Percentiles rank a stretch among this genome's conserved stretches.
Conservation (phyloP, 805 yeast genomes). For the Hanseniaspora opuntiae region DNA sequence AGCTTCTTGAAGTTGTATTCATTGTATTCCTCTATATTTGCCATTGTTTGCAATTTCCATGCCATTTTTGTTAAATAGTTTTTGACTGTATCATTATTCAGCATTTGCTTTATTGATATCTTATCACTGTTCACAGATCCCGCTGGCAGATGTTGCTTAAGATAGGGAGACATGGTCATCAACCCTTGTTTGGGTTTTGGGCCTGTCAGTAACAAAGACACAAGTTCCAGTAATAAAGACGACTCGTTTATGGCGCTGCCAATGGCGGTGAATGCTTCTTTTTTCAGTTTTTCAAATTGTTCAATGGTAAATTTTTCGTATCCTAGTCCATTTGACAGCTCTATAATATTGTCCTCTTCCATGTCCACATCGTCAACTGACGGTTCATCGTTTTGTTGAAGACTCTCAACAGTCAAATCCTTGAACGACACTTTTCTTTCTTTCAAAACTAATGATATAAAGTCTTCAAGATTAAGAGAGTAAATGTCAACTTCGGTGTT, state of each 20-base stretch:
- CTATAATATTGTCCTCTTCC: slow-evolving; percentile 1
- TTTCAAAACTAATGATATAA: slow-evolving; percentile 6
- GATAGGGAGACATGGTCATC: slow-evolving; percentile 75
- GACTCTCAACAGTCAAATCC: not conserved
- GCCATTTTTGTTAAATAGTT: slow-evolving; percentile 34
- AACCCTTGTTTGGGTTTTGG: slow-evolving; percentile 76
- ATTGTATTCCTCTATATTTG: slow-evolving; percentile 40
- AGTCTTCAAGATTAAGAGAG: not conserved
- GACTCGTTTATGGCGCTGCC: slow-evolving; percentile 74
- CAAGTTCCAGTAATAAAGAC: slow-evolving; percentile 73
- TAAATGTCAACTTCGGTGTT: not conserved
- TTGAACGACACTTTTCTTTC: slow-evolving; percentile 8
- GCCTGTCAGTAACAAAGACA: slow-evolving; percentile 67
- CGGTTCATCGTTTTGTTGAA: not conserved
- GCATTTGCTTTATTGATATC: slow-evolving; percentile 18
- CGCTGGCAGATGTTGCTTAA: slow-evolving; percentile 57
- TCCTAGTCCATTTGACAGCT: not conserved
- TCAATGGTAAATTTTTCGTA: slow-evolving; percentile 15
- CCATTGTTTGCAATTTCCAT: slow-evolving; percentile 69
- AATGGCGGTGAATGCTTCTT: slow-evolving; percentile 40
- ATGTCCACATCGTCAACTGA: not conserved
- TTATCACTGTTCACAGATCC: slow-evolving; percentile 50
- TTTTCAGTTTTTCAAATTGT: slow-evolving; percentile 36
- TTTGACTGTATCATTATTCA: slow-evolving; percentile 19
- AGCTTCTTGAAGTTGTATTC: slow-evolving; percentile 39